Conservation (phyloP, 2,329 filamentous ascomycete species). For the Hawksworthiomyces lignivorus region DNA sequence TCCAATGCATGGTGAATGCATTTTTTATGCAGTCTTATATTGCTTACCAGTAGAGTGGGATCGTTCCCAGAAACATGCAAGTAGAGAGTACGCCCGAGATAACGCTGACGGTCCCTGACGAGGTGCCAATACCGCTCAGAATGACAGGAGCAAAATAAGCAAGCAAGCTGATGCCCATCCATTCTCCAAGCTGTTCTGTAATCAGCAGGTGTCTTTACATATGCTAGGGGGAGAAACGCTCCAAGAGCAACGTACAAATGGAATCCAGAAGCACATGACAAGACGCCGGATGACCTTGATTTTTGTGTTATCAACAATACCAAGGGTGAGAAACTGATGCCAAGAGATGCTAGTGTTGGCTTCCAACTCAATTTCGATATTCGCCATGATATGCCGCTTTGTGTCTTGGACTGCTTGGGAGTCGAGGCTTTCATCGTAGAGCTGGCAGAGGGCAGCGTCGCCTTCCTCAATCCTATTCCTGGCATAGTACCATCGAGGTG, state of each 20-base stretch:
- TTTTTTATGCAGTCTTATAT: no score
- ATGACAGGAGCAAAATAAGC: slow-evolving; percentile 1
- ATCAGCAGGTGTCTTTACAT: no score
- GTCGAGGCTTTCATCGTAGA: not conserved
- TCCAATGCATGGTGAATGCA: no score
- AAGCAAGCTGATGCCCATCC: slow-evolving; percentile 4
- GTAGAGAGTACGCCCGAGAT: slow-evolving; percentile 1
- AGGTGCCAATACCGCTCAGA: not conserved
- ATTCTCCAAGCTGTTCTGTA: slow-evolving; percentile 1
- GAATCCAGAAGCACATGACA: slow-evolving; percentile 1
- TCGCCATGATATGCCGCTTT: not conserved
- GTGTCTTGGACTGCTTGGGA: not conserved
- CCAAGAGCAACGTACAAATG: not conserved
- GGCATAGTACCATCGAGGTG: slow-evolving; percentile 3
- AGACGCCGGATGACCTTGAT: slow-evolving; percentile 1
- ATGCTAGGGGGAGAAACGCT: no score
- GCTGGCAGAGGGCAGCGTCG: slow-evolving; percentile 1
- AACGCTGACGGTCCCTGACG: not conserved
- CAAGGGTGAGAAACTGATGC: not conserved
- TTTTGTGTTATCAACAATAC: not conserved
- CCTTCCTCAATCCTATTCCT: not conserved
- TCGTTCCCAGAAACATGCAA: slow-evolving; percentile 4
- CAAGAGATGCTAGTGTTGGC: not conserved
- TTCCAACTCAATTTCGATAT: slow-evolving; percentile 1
- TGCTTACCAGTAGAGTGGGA: slow-evolving; percentile 1